Evolutionary conservation across 2,329 filamentous ascomycete species (phyloP), one percentile per base, ranked within the genome.

Genomic region (Arthrobotrys sinensis): DNA sequence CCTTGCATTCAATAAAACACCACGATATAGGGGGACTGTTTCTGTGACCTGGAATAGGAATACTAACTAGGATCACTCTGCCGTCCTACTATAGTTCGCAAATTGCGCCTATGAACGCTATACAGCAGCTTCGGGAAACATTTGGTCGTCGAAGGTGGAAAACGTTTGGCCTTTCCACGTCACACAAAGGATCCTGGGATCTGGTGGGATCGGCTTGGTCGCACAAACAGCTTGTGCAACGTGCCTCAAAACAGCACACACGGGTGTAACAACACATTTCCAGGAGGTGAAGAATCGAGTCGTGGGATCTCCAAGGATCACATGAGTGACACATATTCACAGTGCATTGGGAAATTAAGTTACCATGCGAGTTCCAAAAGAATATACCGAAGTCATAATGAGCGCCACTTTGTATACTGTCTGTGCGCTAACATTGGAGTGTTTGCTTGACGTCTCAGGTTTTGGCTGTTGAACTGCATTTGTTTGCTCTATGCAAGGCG

Each of bases 401-500:
- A 38, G 6, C 36, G 8, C 12, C 36, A 5, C 55, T 7, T 43
- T 43, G 16, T 14, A 60, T 60, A 28, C 11, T 12, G 55, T 60
- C 55, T 28, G 55, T 43, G 55, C 55, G 36, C 14, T 16, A 7
- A 60, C 21, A 38, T 12, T 3, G 32, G 12, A 10, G 55, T 57
- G 73, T 77, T 77, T 77, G 73, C 73, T 60, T 62, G 52, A 66
- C 48, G 66, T 77, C 65, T 69, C 65, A 70, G 66, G 45, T 69
- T 60, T 12, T 32, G n/a, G 36, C 16, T 28, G n/a, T 21, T 4
- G 36, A 12, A 14, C 24, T 64, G 55, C n/a, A 66, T 65, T 21
- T 77, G 73, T 77, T 77, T 77, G 73, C 73, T 77, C 66, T 77
- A 77, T 70, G 66, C 66, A 69, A 76, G 57, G 45, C 45, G 12